Conservation (phyloP, 257 asterid genomes). For the Haberlea rhodopensis region DNA sequence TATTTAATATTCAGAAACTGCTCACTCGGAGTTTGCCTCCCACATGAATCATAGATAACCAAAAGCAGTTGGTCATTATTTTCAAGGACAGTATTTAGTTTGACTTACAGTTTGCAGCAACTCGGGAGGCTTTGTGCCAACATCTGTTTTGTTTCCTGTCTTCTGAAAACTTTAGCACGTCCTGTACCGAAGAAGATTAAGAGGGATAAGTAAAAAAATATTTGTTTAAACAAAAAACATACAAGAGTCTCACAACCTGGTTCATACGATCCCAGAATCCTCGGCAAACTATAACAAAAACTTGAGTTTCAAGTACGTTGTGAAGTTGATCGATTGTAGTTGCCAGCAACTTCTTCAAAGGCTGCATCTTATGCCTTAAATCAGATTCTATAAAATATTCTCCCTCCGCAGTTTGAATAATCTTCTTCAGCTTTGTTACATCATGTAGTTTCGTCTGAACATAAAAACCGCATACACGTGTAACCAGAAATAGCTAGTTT, state of each 20-base stretch:
- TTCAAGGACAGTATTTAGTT: neutral
- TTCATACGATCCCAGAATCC: conserved; percentile 97
- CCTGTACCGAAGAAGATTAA: conserved; percentile 44
- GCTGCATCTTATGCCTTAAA: conserved; percentile 61
- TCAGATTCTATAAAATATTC: conserved; percentile 71
- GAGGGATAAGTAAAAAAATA: neutral
- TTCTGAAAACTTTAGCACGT: conserved; percentile 66
- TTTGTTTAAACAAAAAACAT: neutral
- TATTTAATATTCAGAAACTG: too few relatives aligned
- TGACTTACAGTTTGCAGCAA: conserved; percentile 76
- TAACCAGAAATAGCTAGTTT: neutral
- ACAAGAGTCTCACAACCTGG: conserved; percentile 46
- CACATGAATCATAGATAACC: neutral
- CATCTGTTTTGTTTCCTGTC: conserved; percentile 69
- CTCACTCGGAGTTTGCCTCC: neutral
- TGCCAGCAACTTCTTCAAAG: conserved; percentile 69
- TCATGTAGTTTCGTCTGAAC: conserved; percentile 71
- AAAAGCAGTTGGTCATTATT: too few relatives aligned
- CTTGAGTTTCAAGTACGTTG: conserved; percentile 59
- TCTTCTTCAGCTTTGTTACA: conserved; percentile 73
- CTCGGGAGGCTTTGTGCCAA: conserved; percentile 83
- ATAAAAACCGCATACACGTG: neutral
- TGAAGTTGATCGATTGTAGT: conserved; percentile 60
- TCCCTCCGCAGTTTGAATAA: conserved; percentile 76
- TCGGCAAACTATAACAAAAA: conserved; percentile 67